Evolutionary conservation across 768 basidiomycete species (phyloP).

Genomic region (Dentipellis fragilis): DNA sequence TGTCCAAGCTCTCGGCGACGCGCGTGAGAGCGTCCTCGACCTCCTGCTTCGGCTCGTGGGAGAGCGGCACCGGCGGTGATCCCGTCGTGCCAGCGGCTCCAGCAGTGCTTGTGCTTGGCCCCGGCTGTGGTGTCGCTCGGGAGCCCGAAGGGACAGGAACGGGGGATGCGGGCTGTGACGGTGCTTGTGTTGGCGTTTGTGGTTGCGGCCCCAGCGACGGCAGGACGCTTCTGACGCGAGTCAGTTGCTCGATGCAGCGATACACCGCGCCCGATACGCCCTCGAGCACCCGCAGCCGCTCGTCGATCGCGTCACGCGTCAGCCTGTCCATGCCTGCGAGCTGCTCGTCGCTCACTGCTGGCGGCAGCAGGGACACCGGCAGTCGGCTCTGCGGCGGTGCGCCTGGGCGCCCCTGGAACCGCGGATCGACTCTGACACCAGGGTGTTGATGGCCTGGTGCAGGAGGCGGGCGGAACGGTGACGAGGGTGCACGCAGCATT

Average conservation of each 20-base stretch:
- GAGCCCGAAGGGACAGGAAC: background rate
- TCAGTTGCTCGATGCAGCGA: conserved; percentile 70
- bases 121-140: background rate
- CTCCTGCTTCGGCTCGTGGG: background rate
- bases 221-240: conserved; percentile 63
- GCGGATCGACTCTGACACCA: background rate
- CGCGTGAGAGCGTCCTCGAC: background rate
- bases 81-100: background rate
- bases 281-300: conserved; percentile 70
- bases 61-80: background rate
- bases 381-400: conserved; percentile 4
- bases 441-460: background rate
- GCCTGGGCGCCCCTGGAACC: background rate
- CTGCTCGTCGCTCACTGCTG: conserved; percentile 48
- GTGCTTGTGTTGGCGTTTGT: too few relatives aligned
- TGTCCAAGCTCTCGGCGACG: background rate
- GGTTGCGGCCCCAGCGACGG: conserved; percentile 9
- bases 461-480: background rate
- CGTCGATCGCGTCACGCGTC: conserved; percentile 78
- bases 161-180: background rate
- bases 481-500: background rate
- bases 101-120: background rate
- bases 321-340: conserved; percentile 52
- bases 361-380: conserved; percentile 28
- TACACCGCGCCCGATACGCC: conserved; percentile 67